Conservation (phyloP, 805 yeast genomes). For the Candida sakaeoensis region DNA sequence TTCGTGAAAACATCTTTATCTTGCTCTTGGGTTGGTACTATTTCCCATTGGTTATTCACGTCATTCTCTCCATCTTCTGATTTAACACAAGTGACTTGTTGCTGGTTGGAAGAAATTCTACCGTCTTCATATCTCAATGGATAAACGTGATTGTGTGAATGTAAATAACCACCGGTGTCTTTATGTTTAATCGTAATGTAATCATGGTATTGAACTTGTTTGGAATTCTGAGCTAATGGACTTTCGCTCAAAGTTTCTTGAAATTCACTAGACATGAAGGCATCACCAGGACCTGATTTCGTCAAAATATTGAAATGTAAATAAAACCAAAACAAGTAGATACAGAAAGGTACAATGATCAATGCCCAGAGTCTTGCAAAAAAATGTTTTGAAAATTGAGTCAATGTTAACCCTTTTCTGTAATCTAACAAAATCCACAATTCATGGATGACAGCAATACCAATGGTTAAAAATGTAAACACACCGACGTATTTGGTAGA, state of each 20-base stretch:
- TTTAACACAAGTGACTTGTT: slow-evolving; percentile 78
- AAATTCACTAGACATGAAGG: slow-evolving; percentile 91
- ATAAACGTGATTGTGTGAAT: slow-evolving; percentile 73
- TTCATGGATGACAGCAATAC: slow-evolving; percentile 80
- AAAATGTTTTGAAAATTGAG: slow-evolving; percentile 63
- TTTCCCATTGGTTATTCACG: slow-evolving; percentile 79
- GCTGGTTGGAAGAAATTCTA: slow-evolving; percentile 88
- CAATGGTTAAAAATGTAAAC: slow-evolving; percentile 84
- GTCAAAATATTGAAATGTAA: slow-evolving; percentile 79
- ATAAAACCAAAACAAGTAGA: slow-evolving; percentile 88
- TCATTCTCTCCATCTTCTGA: slow-evolving; percentile 43
- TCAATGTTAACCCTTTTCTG: slow-evolving; percentile 58
- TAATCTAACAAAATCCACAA: slow-evolving; percentile 84
- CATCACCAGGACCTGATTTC: slow-evolving; percentile 94
- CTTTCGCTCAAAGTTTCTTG: slow-evolving; percentile 90
- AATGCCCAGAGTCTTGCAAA: slow-evolving; percentile 67
- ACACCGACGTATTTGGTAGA: slow-evolving; percentile 96
- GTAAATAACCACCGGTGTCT: slow-evolving; percentile 73
- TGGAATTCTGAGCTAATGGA: slow-evolving; percentile 65
- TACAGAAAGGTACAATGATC: slow-evolving; percentile 72
- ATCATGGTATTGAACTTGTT: slow-evolving; percentile 72
- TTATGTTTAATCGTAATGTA: slow-evolving; percentile 74
- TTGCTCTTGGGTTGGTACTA: slow-evolving; percentile 57
- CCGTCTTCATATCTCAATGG: slow-evolving; percentile 97
- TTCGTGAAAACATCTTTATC: slow-evolving; percentile 59